Evolutionary conservation across 164 flowering plant species (phyloP), one percentile per base, ranked within the genome.

Genomic region (Euptelea pleiosperma): DNA sequence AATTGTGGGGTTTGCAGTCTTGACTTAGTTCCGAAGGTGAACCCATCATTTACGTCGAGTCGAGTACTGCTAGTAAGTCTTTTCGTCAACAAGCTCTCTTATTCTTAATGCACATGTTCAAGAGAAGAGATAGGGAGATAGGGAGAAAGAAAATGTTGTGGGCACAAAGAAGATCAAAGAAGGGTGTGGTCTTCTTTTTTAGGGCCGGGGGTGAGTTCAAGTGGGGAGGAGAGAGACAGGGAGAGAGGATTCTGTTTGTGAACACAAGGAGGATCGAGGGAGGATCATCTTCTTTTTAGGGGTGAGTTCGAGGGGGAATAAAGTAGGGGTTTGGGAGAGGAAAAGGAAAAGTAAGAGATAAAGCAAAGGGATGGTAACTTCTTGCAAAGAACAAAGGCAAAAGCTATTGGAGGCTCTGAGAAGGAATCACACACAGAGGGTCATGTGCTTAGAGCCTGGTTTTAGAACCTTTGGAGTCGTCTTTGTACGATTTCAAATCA

Each of bases 351-450:
- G 72, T 66, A 34, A 55, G 59, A 33, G 70, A 70, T 64, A 67
- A 70, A 73, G 70, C 62, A 70, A 62, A 55, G 72, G 67, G 66
- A 74, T 56, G 67, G 74, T 58, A 66, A 67, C 86, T 86, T 87
- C 84, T 84, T 85, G 82, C 82, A 81, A 82, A 85, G 84, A 78
- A 73, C 83, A 78, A 84, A 82, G 79, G 70, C 45, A 62, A 68
- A 76, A 74, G 74, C 67, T 64, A 65, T 5, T 57, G 55, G 66
- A 34, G 44, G 57, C 33, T 52, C 58, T 62, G 58, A 57, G 66
- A 73, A 64, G 73, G 84, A 77, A 79, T 75, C 79, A 73, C 65
- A 67, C 68, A 63, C 70, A 73, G 34, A n/a, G 72, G 69, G 75
- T 78, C 88, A 83, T 86, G 82, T 82, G 84, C 73, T 77, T 65